These are phyloP conservation scores for Ophiocordyceps camponoti-leonardi DNA, from an alignment of 2,329 filamentous ascomycete species.

Conservation along the genomic window DNA sequence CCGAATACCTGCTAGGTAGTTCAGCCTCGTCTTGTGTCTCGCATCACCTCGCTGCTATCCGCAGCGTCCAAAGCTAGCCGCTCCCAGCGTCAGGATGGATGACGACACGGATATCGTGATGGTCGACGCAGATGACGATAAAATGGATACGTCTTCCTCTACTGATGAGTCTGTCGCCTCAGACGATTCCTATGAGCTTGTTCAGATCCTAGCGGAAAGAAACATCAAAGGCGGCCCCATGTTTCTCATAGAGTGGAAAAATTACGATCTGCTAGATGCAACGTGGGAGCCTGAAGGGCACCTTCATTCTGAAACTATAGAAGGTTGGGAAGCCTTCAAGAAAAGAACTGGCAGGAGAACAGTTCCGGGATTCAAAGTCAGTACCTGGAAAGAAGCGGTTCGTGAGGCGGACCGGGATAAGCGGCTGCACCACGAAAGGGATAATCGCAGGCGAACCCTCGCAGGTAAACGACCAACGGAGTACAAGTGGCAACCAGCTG, in stretches of 20 bases:
- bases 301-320: conserved; percentile 19
- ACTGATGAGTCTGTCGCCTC: neutral
- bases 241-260: conserved; percentile 21
- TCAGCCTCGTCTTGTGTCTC: neutral
- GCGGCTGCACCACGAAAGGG: conserved; percentile 19
- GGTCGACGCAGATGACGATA: conserved; percentile 7
- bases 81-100: neutral
- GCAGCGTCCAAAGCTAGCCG: neutral
- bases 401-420: conserved; percentile 11
- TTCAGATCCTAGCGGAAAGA: conserved; percentile 31
- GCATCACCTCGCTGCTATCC: neutral
- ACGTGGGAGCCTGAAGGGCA: conserved; percentile 34
- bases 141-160: neutral
- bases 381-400: conserved; percentile 17
- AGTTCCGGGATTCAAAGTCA: conserved; percentile 19
- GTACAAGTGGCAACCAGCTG: conserved; percentile 2
- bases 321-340: conserved; percentile 25
- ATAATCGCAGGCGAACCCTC: conserved; percentile 20
- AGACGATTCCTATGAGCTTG: conserved; percentile 27
- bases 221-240: conserved; percentile 7
- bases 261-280: conserved; percentile 15
- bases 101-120: neutral
- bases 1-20: neutral
- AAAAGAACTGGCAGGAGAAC: conserved; percentile 15
- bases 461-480: conserved; percentile 15